phyloP scores from a whole-genome alignment of 1,284 basidiomycete genomes.

The Apiotrichum brassicae region DNA sequence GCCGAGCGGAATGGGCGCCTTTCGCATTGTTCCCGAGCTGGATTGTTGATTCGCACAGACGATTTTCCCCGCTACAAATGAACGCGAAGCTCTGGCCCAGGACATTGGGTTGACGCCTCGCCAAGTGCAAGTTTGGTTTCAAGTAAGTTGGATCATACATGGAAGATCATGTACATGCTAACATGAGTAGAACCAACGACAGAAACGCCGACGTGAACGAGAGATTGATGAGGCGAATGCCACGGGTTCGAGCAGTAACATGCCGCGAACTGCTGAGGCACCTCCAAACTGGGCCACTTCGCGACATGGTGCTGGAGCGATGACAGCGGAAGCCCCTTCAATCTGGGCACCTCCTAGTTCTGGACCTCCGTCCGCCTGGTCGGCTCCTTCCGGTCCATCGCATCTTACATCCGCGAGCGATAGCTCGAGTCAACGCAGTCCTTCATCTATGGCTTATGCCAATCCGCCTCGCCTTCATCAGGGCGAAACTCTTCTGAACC shows the following conservation, averaged over 20 bases:
- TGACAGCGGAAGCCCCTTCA: not conserved
- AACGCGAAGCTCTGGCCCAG: conserved; percentile 32
- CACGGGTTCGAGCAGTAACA: not conserved
- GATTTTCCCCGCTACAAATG: conserved; percentile 34
- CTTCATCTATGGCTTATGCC: no score
- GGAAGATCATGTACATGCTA: not conserved
- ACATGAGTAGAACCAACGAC: conserved; percentile 38
- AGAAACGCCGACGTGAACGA: conserved; percentile 33
- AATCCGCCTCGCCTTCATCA: no score
- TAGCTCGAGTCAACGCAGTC: no score
- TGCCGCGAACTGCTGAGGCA: conserved; percentile 2
- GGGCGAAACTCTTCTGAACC: no score
- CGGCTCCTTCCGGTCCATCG: not conserved
- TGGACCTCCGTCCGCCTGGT: not conserved
- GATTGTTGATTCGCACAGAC: conserved; percentile 21
- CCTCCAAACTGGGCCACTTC: not conserved
- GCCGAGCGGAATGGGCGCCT: not conserved
- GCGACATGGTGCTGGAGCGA: not conserved
- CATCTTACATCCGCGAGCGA: no score
- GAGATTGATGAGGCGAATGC: conserved; percentile 11
- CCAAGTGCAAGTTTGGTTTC: conserved; percentile 47
- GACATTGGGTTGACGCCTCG: conserved; percentile 37
- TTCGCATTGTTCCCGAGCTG: not conserved
- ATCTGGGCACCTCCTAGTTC: not conserved
- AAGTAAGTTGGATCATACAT: conserved; percentile 22